Evolutionary conservation across 768 basidiomycete species (phyloP), one percentile per base, ranked within the genome.

Genomic region (Mycena indigotica): DNA sequence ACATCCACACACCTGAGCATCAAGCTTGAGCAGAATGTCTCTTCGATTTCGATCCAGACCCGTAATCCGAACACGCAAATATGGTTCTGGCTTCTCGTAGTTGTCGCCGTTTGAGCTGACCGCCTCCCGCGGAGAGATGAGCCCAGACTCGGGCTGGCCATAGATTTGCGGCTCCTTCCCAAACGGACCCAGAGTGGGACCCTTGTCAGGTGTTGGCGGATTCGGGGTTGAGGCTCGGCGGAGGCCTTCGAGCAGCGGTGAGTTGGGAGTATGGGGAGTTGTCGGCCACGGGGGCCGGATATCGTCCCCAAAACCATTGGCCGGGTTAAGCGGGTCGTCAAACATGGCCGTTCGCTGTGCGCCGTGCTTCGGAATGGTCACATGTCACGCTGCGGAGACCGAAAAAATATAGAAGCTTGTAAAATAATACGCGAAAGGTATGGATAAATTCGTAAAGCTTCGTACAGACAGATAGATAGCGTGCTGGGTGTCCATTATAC

Each of bases 41-140:
- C 95, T 83, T 73, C 94, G 81, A 77, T 98, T 98, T 73, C 97
- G 84, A 74, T 99, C 97, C 67, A 99, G 71, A 15, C 88, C 91
- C 17, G 91, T 90, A 60, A 99, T 90, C 68, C 93, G 81, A 46
- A 96, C 91, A 68, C 93, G 81, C 58, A 99, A 79, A 72, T 93
- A 97, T 24, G 91, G 91, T 64, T 89, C 91, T 26, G 73, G 77
- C 73, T 83, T 89, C 76, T 93, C 92, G 63, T 82, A 89, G 58
- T 77, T 85, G 28, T 76, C 69, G 4, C 92, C 92, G 68, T 91
- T 92, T 0, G 86, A 78, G 25, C 81, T 80, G 2, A 82, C 77
- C 21, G 84, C 84, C 1, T 84, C 79, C 54, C 82, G 73, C 12
- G 92, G 92, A 23, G 92, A 92, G 53, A 94, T 85, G 26, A 94